Base-by-base conservation (phyloP, 169 alveolate genomes). In the Cryptosporidium xiaoi region DNA sequence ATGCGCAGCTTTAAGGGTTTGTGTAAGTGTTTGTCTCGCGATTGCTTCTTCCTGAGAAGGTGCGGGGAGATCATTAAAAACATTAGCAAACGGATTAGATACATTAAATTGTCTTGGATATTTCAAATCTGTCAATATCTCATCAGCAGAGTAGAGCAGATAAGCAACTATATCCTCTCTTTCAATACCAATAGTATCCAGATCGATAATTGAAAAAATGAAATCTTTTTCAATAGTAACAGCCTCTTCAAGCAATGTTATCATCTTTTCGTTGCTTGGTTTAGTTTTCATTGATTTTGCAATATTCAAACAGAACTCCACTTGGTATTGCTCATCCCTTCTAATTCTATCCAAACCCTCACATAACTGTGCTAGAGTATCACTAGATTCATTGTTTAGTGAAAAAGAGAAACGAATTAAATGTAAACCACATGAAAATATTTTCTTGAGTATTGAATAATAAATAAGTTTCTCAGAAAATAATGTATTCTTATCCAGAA, bases 311-410 rank as follows among this genome's bases (percentile, higher is more conserved):
- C 93, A 85, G 71, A 91, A 91, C 50, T 91, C 94, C 2, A 82
- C 89, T 62, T 91, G 94, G 4, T 83, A 83, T 56, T 87, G 85
- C 55, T 91, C 94, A 87, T 91, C 94, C 56, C 94, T 83, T 31
- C 91, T 89, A 13, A 91, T 91, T 71, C 91, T 85, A 65, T 77
- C 94, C 40, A 90, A 83, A 7, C 84, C 94, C 29, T 65, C 71
- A 91, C 92, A 87, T 51, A 91, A 87, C 36, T 77, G 87, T n/a
- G 60, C 50, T 15, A 56, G 64, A 15, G 16, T 31, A 7, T 56
- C 65, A n/a, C 51, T 15, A 58, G 58, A 64, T 12, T 60, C 36
- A 12, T 1, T 12, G 20, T 53, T 40, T 18, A 40, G 12, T 13
- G 51, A 36, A 20, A 77, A 60, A 5, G 69, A 56, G 12, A 60